Base-by-base conservation (phyloP, 345 rosid genomes). In the Rhodamnia argentea region DNA sequence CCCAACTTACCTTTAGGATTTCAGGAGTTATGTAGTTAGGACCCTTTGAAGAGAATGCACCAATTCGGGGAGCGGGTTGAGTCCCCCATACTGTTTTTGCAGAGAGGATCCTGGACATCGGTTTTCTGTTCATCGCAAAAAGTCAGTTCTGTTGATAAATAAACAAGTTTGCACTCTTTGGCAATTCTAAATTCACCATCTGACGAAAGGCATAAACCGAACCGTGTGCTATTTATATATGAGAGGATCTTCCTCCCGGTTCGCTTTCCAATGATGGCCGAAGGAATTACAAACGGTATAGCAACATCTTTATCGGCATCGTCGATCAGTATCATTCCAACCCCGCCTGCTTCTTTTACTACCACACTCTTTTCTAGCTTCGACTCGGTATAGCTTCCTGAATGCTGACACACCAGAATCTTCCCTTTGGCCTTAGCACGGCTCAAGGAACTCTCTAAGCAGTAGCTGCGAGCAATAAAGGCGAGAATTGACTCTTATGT, bases 251-350 rank as follows among this genome's bases (percentile, higher is more conserved):
- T 89, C 90, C 83, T 70, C 85, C 94, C 95, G 1, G 78, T 91
- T 47, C 47, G 44, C 87, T 55, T 89, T 84, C 95, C 95, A 81
- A 91, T 90, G 51, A 88, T 89, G 84, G 95, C 92, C 51, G 95
- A 89, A 57, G 95, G 94, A 83, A 92, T 90, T 84, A 85, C 64
- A 58, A 93, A 93, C 23, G 94, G 95, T 53, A 91, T 88, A 58
- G 93, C 94, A 29, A 92, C 90, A 85, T 90, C 92, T 88, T 88
- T 89, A 87, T 91, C 92, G 7, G 78, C 86, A 82, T 92, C 85
- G 47, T 93, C 94, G 27, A 92, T 88, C 70, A 93, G 92, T 84
- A 93, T 86, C 94, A 93, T 91, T 83, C 95, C 95, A 74, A 90
- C 54, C 75, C 92, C 94, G n/a, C 95, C 95, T 37, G 93, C 95